These are phyloP conservation scores for Thalassiosira livingstoniorum DNA, from an alignment of 352 stramenopile species.

Conservation along the genomic window DNA sequence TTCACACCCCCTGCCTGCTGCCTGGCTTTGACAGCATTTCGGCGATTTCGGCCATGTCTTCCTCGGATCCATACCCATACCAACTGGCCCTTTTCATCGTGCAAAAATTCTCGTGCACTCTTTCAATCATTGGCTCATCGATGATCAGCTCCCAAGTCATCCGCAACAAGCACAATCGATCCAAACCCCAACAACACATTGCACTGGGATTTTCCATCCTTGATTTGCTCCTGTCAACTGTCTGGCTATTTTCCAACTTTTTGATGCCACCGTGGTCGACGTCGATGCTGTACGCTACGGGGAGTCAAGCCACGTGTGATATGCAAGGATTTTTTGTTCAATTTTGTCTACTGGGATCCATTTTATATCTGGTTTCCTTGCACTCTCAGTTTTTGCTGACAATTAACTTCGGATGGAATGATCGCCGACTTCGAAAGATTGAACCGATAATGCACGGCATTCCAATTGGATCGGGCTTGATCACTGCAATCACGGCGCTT, in stretches of 20 bases:
- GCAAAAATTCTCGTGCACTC: slow-evolving; percentile 4
- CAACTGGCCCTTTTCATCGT: neutral
- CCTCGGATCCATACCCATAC: neutral
- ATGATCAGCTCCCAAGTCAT: slow-evolving; percentile 17
- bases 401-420: neutral
- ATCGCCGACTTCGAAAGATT: neutral
- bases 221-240: neutral
- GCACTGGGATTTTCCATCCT: neutral
- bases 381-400: neutral
- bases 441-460: neutral
- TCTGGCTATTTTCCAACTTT: neutral
- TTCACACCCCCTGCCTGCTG: too few species aligned
- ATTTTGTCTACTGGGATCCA: neutral
- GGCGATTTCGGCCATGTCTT: neutral
- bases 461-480: neutral
- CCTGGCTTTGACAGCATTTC: too few species aligned
- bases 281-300: neutral
- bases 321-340: neutral
- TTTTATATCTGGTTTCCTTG: neutral
- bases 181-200: neutral
- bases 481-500: neutral
- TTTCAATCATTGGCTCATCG: neutral
- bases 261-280: neutral
- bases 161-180: neutral
- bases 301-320: neutral